Evolutionary conservation across 768 basidiomycete species (phyloP).

Genomic region (Tulasnella sp.): DNA sequence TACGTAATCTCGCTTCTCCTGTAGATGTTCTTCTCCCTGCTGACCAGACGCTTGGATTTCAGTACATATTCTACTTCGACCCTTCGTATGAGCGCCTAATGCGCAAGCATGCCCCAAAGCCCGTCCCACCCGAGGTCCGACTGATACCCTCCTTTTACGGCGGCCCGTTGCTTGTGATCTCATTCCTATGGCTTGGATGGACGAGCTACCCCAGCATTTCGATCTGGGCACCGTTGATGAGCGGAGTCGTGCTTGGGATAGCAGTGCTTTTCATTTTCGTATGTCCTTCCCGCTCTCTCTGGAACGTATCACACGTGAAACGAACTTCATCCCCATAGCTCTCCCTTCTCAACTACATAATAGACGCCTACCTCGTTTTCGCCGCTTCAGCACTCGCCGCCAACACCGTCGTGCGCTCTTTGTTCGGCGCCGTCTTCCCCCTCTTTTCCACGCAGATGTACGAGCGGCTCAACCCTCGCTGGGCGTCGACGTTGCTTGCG

Average conservation of each 20-base stretch:
- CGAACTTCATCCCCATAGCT: too few relatives aligned
- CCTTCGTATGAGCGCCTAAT: constrained; percentile 23
- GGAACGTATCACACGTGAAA: constrained; percentile 29
- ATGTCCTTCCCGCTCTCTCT: constrained; percentile 23
- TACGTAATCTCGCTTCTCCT: too few relatives aligned
- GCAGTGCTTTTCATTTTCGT: constrained; percentile 18
- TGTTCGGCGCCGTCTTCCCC: constrained; percentile 16
- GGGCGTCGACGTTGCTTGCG: constrained; percentile 29
- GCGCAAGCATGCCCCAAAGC: constrained; percentile 19
- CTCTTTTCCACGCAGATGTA: constrained; percentile 30
- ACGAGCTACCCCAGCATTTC: constrained; percentile 23
- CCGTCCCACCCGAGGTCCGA: constrained; percentile 24
- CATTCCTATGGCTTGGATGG: constrained; percentile 33
- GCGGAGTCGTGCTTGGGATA: constrained; percentile 13
- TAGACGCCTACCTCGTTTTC: too few relatives aligned
- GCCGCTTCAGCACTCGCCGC: constrained; percentile 30
- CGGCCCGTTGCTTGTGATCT: constrained; percentile 24
- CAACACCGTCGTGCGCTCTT: constrained; percentile 20
- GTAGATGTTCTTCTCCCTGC: constrained; percentile 15
- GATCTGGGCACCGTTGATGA: constrained; percentile 16
- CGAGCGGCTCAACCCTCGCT: constrained; percentile 26
- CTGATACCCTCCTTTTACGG: constrained; percentile 25
- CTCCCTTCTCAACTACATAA: too few relatives aligned
- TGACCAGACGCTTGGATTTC: constrained; percentile 21
- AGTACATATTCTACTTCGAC: constrained; percentile 26